Percentiles rank a stretch among this genome's conserved stretches.
These are phyloP conservation scores for Pseudocercospora ulei DNA, from an alignment of 2,329 filamentous ascomycete species.

Conservation along the genomic window DNA sequence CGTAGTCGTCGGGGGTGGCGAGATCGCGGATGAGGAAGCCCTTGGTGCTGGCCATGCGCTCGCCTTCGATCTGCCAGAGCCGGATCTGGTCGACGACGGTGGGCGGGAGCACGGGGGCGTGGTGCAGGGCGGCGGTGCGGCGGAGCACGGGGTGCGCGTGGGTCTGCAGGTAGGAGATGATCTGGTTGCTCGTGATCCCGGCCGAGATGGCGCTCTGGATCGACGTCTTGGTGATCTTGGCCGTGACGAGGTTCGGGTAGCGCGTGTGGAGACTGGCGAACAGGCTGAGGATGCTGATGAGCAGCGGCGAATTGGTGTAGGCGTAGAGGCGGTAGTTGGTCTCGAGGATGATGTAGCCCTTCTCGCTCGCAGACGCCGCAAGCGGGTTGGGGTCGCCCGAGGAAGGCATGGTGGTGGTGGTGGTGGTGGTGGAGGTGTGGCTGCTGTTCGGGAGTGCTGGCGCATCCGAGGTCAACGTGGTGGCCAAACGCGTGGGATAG, in stretches of 20 bases:
- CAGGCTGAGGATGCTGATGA: conserved; percentile 85
- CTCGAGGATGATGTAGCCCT: conserved; percentile 88
- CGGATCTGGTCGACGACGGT: conserved; percentile 96
- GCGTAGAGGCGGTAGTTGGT: conserved; percentile 97
- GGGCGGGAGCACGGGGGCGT: conserved; percentile 69
- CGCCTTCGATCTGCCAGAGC: conserved; percentile 94
- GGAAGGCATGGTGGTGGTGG: conserved; percentile 49
- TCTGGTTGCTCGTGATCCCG: conserved; percentile 90
- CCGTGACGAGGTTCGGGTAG: conserved; percentile 88
- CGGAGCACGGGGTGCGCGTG: conserved; percentile 94
- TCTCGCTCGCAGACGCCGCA: conserved; percentile 39
- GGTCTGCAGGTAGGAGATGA: conserved; percentile 81
- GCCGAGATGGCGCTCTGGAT: conserved; percentile 76
- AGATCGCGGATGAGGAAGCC: conserved; percentile 92
- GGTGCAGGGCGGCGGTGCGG: conserved; percentile 41
- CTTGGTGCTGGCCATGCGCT: conserved; percentile 73
- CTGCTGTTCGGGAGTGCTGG: conserved; percentile 61
- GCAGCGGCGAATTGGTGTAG: conserved; percentile 85
- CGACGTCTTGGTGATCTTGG: conserved; percentile 78
- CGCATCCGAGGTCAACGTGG: conserved; percentile 74
- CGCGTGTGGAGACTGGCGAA: conserved; percentile 82
- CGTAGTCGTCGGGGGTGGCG: conserved; percentile 53
- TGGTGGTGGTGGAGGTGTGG: conserved; percentile 53
- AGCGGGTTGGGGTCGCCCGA: conserved; percentile 25
- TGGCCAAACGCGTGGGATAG: conserved; percentile 89